Percentiles rank a stretch among this genome's conserved stretches.
phyloP scores from a whole-genome alignment of 768 basidiomycete species.

The Calocybe cyanea region DNA sequence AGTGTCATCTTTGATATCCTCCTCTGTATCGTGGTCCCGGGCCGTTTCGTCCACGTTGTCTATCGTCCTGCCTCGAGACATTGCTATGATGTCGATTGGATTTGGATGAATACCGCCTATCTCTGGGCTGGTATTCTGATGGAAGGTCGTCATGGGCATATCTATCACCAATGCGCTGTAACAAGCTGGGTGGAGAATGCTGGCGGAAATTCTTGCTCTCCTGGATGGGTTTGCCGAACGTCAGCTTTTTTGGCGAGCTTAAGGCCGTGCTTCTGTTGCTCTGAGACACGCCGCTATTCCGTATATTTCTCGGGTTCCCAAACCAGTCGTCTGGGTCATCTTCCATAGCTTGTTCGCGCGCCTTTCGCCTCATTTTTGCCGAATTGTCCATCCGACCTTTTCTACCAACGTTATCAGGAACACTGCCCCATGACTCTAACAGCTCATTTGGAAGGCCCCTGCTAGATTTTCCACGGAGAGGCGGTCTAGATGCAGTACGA shows the following conservation, averaged over 20 bases:
- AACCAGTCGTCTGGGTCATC: slow-evolving; percentile 72
- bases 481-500: slow-evolving; percentile 20
- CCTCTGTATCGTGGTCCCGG: slow-evolving; percentile 50
- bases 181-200: slow-evolving; percentile 23
- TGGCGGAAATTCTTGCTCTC: slow-evolving; percentile 22
- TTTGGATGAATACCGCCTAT: slow-evolving; percentile 5
- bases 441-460: slow-evolving; percentile 37
- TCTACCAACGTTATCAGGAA: slow-evolving; percentile 61
- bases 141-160: slow-evolving; percentile 10
- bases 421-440: slow-evolving; percentile 43
- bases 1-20: slow-evolving; percentile 35
- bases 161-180: slow-evolving; percentile 23
- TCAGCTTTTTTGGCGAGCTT: slow-evolving; percentile 27
- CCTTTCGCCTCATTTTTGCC: slow-evolving; percentile 50
- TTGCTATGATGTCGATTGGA: background rate
- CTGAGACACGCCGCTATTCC: slow-evolving; percentile 9
- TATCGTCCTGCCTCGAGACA: slow-evolving; percentile 2
- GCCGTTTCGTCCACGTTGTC: slow-evolving; percentile 16
- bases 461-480: slow-evolving; percentile 35
- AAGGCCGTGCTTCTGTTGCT: slow-evolving; percentile 6
- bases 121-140: slow-evolving; percentile 8
- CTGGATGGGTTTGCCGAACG: slow-evolving; percentile 32
- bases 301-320: slow-evolving; percentile 23
- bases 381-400: slow-evolving; percentile 59
- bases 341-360: slow-evolving; percentile 36